Percentiles rank a stretch among this genome's conserved stretches.
Conservation (phyloP, 345 rosid species). For the Odontarrhena argentea region DNA sequence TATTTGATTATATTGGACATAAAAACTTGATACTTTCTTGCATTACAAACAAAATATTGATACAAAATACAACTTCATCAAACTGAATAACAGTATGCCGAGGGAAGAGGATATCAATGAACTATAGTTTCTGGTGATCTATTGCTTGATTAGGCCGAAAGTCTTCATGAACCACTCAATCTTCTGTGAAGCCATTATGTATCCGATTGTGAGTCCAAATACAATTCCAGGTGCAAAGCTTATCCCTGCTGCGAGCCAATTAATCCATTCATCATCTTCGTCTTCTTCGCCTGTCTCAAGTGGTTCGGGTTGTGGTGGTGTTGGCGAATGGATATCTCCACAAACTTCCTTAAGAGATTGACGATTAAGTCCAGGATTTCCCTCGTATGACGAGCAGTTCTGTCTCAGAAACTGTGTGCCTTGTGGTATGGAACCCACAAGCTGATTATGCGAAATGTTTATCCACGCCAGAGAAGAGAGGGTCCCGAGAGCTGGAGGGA, state of each 20-base stretch:
- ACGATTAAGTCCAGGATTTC: neutral
- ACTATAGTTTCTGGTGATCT: neutral
- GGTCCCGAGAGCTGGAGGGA: neutral
- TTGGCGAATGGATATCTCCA: neutral
- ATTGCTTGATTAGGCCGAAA: neutral
- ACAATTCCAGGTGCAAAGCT: conserved; percentile 2
- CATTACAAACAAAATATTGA: neutral
- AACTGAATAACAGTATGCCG: neutral
- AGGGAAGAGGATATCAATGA: too few species aligned
- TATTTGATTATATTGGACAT: too few species aligned
- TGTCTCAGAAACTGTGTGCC: conserved; percentile 1
- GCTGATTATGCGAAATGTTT: conserved; percentile 16
- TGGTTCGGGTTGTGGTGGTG: neutral
- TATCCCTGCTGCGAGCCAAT: neutral
- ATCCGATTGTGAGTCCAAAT: neutral
- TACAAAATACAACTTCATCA: neutral
- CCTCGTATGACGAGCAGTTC: neutral
- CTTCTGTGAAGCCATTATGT: conserved; percentile 6
- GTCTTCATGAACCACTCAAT: neutral
- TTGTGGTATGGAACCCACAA: conserved; percentile 8
- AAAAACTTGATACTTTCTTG: neutral
- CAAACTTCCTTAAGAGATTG: conserved; percentile 3
- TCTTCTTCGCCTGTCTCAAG: neutral
- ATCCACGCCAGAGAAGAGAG: neutral
- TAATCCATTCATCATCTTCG: neutral